Percentiles rank a stretch among this genome's conserved stretches.
Conservation (phyloP, 1,284 basidiomycete genomes). For the Cryptococcus depauperatus region DNA sequence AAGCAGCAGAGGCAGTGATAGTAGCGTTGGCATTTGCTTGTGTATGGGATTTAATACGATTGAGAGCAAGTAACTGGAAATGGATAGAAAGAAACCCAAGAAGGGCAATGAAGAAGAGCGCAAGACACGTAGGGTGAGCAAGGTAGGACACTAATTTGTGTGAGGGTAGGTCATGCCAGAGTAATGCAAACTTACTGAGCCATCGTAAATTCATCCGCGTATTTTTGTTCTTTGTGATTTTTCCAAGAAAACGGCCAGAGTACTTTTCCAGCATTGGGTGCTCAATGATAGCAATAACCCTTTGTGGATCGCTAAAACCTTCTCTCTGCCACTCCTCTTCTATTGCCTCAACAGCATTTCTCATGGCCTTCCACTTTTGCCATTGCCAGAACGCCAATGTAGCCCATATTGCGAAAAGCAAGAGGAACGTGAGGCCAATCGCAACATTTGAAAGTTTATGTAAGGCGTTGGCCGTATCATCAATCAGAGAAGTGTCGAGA, state of each 20-base stretch:
- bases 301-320: slow-evolving; percentile 28
- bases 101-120: slow-evolving; percentile 79
- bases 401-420: slow-evolving; percentile 38
- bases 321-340: slow-evolving; percentile 28
- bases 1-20: slow-evolving; percentile 58
- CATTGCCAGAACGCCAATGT: slow-evolving; percentile 42
- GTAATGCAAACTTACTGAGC: slow-evolving; percentile 33
- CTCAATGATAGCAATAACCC: slow-evolving; percentile 39
- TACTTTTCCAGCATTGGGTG: slow-evolving; percentile 41
- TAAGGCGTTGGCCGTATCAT: slow-evolving; percentile 68
- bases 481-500: slow-evolving; percentile 72
- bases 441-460: slow-evolving; percentile 69
- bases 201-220: slow-evolving; percentile 39
- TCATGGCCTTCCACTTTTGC: slow-evolving; percentile 36
- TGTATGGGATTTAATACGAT: slow-evolving; percentile 60
- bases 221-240: slow-evolving; percentile 15
- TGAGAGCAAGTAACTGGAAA: slow-evolving; percentile 69
- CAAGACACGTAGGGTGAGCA: slow-evolving; percentile 79
- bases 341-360: slow-evolving; percentile 31
- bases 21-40: slow-evolving; percentile 54
- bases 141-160: slow-evolving; percentile 62
- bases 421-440: slow-evolving; percentile 54
- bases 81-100: slow-evolving; percentile 83
- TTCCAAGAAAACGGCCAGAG: slow-evolving; percentile 18
- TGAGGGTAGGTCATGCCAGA: background rate